phyloP scores from a whole-genome alignment of 176 grass and related monocot genomes.

The Ampelocalamus luodianensis region DNA sequence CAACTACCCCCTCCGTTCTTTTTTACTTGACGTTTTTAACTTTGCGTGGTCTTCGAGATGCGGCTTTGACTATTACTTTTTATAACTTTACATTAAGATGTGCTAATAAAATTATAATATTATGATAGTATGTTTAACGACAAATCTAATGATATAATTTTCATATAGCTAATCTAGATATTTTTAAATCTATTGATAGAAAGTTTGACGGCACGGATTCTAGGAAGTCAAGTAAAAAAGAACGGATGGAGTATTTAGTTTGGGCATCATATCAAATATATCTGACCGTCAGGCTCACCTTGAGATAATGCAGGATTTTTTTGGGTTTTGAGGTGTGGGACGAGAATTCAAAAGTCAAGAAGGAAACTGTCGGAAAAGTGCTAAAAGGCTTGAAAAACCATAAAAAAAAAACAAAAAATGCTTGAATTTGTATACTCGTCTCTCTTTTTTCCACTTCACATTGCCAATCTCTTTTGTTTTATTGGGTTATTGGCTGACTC shows the following conservation, averaged over 20 bases:
- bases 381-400: constrained; percentile 19
- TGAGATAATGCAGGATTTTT: background rate
- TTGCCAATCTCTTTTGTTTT: constrained; percentile 36
- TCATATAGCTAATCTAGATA: too few relatives aligned
- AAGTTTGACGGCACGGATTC: too few relatives aligned
- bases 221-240: too few relatives aligned
- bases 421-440: background rate
- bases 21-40: too few relatives aligned
- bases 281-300: background rate
- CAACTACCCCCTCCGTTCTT: background rate
- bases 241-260: background rate
- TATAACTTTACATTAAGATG: too few relatives aligned
- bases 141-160: too few relatives aligned
- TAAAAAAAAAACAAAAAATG: constrained; percentile 3
- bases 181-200: too few relatives aligned
- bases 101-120: too few relatives aligned
- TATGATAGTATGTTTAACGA: too few relatives aligned
- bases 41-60: too few relatives aligned
- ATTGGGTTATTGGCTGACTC: background rate
- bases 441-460: constrained; percentile 5
- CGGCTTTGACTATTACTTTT: too few relatives aligned
- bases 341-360: constrained; percentile 14
- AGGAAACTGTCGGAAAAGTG: background rate
- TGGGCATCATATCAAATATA: constrained; percentile 14
- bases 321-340: background rate